Evolutionary conservation across 2,329 filamentous ascomycete species (phyloP).

Genomic region (Claviceps sorghi): DNA sequence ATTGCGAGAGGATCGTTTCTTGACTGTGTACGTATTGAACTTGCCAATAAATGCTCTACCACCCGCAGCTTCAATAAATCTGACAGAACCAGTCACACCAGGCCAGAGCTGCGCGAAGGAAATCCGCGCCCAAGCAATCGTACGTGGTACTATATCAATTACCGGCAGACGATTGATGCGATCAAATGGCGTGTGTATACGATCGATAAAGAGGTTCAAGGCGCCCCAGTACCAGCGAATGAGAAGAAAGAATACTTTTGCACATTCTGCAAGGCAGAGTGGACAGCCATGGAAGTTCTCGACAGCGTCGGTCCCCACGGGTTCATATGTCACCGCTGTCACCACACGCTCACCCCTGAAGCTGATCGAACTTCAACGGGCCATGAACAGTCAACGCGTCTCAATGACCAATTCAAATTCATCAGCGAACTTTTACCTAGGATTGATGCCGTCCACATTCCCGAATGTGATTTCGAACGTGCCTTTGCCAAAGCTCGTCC

Average conservation of each 20-base stretch:
- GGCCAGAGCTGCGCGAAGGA: conserved; percentile 65
- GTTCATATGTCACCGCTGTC: conserved; percentile 75
- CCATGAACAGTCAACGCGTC: conserved; percentile 55
- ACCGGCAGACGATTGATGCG: conserved; percentile 83
- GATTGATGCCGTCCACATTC: conserved; percentile 61
- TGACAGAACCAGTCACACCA: conserved; percentile 41
- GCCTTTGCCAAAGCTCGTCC: conserved; percentile 49
- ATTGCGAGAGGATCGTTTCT: conserved; percentile 71
- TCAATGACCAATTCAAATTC: conserved; percentile 69
- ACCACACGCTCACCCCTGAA: conserved; percentile 46
- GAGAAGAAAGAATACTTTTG: conserved; percentile 93
- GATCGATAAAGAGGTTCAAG: conserved; percentile 78
- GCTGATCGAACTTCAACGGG: conserved; percentile 54
- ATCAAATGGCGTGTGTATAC: conserved; percentile 90
- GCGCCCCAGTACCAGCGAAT: conserved; percentile 60
- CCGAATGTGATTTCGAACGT: conserved; percentile 58
- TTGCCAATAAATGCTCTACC: not conserved
- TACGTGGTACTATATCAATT: conserved; percentile 96
- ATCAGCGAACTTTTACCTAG: conserved; percentile 62
- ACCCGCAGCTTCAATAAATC: conserved; percentile 2
- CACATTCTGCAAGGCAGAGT: conserved; percentile 66
- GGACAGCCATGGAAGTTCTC: conserved; percentile 78
- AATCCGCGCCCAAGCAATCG: conserved; percentile 69
- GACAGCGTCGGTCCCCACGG: conserved; percentile 56
- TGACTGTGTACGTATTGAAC: conserved; percentile 50